Evolutionary conservation across 257 asterid genomes (phyloP), one percentile per base, ranked within the genome.

Genomic region (Sherardia arvensis): DNA sequence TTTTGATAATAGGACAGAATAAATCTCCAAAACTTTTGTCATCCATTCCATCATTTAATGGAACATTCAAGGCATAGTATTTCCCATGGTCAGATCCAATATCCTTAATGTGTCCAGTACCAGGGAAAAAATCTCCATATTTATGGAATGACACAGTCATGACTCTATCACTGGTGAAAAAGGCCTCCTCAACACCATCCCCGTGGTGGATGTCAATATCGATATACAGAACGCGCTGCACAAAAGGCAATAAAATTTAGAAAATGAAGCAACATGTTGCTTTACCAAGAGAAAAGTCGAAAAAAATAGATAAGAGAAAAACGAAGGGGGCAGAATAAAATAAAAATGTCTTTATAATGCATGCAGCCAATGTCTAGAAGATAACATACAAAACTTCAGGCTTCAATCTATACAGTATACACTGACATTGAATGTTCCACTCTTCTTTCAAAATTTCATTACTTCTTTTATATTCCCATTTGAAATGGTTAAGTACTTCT

Each of bases 131-230:
- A 61, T 78, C 86, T 34, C 91, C 91, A 71, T 67, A 85, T 68
- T 84, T 84, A 73, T 82, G 91, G 67, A 85, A 82, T 4, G 91
- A 85, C 48, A 80, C 92, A 0, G 92, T 85, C 92, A 82, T 85
- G 36, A 85, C 92, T 62, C 88, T 71, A 66, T 85, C 84, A 12
- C 88, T 85, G 38, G 83, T 80, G 77, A 74, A 79, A 73, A 84
- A 84, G 18, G 90, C 90, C 77, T 81, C 90, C 76, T 84, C 90
- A 61, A 84, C 90, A 61, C 88, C 88, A 69, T 85, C 92, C 53
- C 86, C 92, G 38, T 85, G 86, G 78, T 85, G 88, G 60, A 85
- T 71, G 73, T 80, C 92, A 33, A 85, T 82, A 69, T 82, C 92
- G 15, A 85, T 64, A 32, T 85, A 85, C 43, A 85, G 67, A 0